These are phyloP conservation scores for Fusarium dimerum DNA, from an alignment of 2,329 filamentous ascomycete species.

Conservation along the genomic window DNA sequence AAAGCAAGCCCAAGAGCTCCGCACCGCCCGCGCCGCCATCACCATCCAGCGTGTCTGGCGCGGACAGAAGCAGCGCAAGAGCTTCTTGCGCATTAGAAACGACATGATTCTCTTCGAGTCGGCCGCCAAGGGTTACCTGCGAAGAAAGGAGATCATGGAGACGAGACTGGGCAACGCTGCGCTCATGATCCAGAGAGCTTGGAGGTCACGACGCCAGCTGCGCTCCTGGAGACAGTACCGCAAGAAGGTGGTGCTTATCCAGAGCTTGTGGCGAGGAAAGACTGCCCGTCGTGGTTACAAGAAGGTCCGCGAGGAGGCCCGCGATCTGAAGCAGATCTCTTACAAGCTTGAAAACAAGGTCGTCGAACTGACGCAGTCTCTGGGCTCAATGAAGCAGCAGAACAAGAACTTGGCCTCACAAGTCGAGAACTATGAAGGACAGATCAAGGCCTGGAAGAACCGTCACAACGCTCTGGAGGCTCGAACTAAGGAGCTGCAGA, in stretches of 20 bases:
- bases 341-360: slow-evolving; percentile 99
- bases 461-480: slow-evolving; percentile 88
- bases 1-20: slow-evolving; percentile 74
- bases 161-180: slow-evolving; percentile 91
- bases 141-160: slow-evolving; percentile 89
- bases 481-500: slow-evolving; percentile 89
- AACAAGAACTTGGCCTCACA: slow-evolving; percentile 88
- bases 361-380: slow-evolving; percentile 90
- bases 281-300: slow-evolving; percentile 83
- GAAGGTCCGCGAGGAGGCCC: slow-evolving; percentile 87
- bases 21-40: slow-evolving; percentile 83
- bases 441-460: slow-evolving; percentile 95
- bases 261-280: slow-evolving; percentile 91
- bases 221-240: slow-evolving; percentile 85
- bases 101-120: slow-evolving; percentile 89
- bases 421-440: slow-evolving; percentile 92
- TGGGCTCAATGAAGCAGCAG: slow-evolving; percentile 89
- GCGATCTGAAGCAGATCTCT: slow-evolving; percentile 98
- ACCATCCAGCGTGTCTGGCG: slow-evolving; percentile 96
- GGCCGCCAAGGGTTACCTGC: slow-evolving; percentile 86
- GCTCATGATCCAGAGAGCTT: slow-evolving; percentile 84
- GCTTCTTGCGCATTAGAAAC: slow-evolving; percentile 74
- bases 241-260: slow-evolving; percentile 83
- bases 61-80: slow-evolving; percentile 84
- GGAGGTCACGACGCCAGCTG: slow-evolving; percentile 79